Percentiles rank a stretch among this genome's conserved stretches.
Conservation (phyloP, 148 eudicot genomes). For the Rhododendron mucronatum region DNA sequence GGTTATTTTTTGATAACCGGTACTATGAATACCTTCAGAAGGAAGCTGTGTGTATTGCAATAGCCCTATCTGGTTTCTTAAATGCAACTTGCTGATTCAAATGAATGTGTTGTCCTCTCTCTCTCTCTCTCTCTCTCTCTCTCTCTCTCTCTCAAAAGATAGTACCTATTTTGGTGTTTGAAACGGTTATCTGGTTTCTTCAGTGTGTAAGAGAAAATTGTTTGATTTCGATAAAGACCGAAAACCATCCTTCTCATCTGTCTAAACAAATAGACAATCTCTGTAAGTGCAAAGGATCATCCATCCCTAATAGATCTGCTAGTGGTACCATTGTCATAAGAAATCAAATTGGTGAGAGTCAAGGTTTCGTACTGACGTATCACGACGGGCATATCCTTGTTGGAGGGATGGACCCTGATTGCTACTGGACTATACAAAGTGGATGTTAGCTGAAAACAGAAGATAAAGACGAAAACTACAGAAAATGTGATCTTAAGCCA, state of each 20-base stretch:
- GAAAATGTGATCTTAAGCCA: not conserved
- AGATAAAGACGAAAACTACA: not conserved
- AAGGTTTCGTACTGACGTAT: not conserved
- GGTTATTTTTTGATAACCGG: not conserved
- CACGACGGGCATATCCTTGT: not conserved
- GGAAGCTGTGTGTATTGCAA: not conserved
- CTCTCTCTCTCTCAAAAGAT: not conserved
- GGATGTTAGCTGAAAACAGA: not conserved
- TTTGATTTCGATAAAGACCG: not conserved
- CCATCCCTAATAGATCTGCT: not conserved
- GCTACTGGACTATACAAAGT: not conserved
- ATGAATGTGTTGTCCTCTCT: not conserved
- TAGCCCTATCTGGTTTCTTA: conserved; percentile 2
- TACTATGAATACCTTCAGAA: not conserved
- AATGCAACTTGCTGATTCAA: not conserved
- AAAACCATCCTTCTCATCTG: not conserved
- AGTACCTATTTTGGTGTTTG: not conserved
- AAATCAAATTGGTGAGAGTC: not conserved
- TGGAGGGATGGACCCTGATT: not conserved
- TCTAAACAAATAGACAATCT: not conserved
- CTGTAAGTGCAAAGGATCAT: not conserved
- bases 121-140: not conserved
- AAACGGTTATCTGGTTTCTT: not conserved
- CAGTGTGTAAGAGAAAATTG: not conserved
- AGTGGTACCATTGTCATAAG: not conserved